Evolutionary conservation across 805 yeast species (phyloP).

Genomic region (Ogataea glucozyma): DNA sequence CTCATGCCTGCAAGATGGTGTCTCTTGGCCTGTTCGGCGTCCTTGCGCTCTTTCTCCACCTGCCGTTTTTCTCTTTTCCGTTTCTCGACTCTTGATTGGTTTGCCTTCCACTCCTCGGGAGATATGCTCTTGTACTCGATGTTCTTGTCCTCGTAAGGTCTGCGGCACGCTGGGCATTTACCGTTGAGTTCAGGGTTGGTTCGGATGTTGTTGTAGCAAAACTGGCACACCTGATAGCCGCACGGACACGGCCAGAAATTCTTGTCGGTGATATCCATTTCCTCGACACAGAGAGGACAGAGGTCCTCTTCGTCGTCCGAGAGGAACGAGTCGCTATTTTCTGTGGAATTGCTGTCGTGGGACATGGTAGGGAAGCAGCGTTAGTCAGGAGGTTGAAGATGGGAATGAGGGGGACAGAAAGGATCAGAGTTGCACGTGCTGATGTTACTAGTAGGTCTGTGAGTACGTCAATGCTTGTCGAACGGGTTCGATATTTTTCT

Average conservation of each 20-base stretch:
- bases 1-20: conserved; percentile 95
- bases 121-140: conserved; percentile 84
- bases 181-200: conserved; percentile 95
- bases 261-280: conserved; percentile 94
- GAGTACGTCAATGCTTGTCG: too few relatives aligned
- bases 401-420: too few relatives aligned
- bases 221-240: conserved; percentile 97
- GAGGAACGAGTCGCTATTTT: conserved; percentile 53
- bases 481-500: too few relatives aligned
- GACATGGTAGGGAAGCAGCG: conserved; percentile 13
- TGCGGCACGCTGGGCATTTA: conserved; percentile 95
- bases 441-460: too few relatives aligned
- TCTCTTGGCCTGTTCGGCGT: conserved; percentile 79
- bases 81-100: conserved; percentile 77
- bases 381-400: too few relatives aligned
- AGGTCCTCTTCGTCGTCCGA: conserved; percentile 81
- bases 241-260: conserved; percentile 99
- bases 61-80: conserved; percentile 81
- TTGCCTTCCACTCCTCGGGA: conserved; percentile 83
- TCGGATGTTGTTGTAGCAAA: conserved; percentile 94
- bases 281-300: conserved; percentile 96
- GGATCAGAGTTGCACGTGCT: too few relatives aligned
- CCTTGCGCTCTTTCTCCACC: conserved; percentile 88
- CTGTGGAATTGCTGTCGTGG: conserved; percentile 20
- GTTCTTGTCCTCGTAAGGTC: conserved; percentile 88